These are phyloP conservation scores for Neltuma alba DNA, from an alignment of 306 rosid species.

Conservation along the genomic window DNA sequence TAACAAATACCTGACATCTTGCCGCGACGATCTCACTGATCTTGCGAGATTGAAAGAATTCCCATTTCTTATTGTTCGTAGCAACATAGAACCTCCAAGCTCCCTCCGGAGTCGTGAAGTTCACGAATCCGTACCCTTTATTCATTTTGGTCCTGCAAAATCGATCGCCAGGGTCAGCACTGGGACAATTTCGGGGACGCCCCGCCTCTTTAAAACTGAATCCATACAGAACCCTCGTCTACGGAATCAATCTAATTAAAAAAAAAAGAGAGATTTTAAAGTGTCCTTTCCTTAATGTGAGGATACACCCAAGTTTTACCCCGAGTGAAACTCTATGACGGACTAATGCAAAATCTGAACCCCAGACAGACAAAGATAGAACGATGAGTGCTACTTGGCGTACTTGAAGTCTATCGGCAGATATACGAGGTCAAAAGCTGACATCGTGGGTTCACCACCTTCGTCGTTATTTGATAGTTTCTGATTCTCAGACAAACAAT, in stretches of 20 bases:
- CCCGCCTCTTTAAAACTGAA: neutral
- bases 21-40: slow-evolving; percentile 52
- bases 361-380: too few species aligned
- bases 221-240: too few species aligned
- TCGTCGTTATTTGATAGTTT: neutral
- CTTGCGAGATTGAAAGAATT: slow-evolving; percentile 50
- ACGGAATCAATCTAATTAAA: neutral
- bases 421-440: slow-evolving; percentile 61
- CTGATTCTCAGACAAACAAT: slow-evolving; percentile 45
- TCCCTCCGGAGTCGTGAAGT: slow-evolving; percentile 53
- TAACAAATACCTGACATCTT: slow-evolving; percentile 50
- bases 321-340: neutral
- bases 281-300: neutral
- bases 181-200: neutral
- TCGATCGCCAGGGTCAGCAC: neutral
- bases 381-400: neutral
- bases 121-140: slow-evolving; percentile 75
- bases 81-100: slow-evolving; percentile 51
- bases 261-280: neutral
- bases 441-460: neutral
- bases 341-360: too few species aligned
- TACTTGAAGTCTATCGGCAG: slow-evolving; percentile 73
- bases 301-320: neutral
- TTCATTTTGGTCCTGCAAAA: slow-evolving; percentile 52
- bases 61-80: slow-evolving; percentile 46